These are phyloP conservation scores for Jacaranda mimosifolia DNA, from an alignment of 257 asterid species.

Conservation along the genomic window DNA sequence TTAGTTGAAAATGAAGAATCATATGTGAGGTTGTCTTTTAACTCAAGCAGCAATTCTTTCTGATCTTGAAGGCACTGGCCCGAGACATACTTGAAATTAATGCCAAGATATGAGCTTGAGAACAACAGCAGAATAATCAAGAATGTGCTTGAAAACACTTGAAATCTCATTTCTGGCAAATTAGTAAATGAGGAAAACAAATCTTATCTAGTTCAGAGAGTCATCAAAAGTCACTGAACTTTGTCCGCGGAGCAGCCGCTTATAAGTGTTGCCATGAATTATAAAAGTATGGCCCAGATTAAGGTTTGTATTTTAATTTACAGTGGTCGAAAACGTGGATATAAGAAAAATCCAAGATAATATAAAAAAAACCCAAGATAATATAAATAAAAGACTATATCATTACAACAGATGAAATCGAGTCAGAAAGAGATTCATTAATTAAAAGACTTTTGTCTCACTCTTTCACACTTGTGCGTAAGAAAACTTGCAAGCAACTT, in stretches of 20 bases:
- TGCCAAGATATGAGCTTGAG: too few species aligned
- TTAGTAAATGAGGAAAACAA: neutral
- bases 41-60: slow-evolving; percentile 51
- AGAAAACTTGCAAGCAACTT: slow-evolving; percentile 21
- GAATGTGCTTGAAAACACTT: slow-evolving; percentile 23
- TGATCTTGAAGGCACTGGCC: slow-evolving; percentile 51
- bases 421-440: neutral
- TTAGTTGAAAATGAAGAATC: slow-evolving; percentile 63
- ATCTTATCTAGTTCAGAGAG: slow-evolving; percentile 6
- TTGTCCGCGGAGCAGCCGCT: neutral
- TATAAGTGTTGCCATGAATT: neutral
- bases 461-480: slow-evolving; percentile 3
- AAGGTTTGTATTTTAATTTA: neutral
- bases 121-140: slow-evolving; percentile 24
- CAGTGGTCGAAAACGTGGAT: slow-evolving; percentile 14
- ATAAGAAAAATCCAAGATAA: neutral
- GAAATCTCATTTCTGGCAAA: slow-evolving; percentile 37
- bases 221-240: neutral
- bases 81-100: slow-evolving; percentile 26
- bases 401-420: neutral
- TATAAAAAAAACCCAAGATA: neutral
- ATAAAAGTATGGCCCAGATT: neutral
- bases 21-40: slow-evolving; percentile 51
- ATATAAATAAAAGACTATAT: neutral
- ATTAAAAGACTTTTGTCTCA: neutral